phyloP scores from a whole-genome alignment of 345 rosid genomes.

The Excoecaria agallocha region DNA sequence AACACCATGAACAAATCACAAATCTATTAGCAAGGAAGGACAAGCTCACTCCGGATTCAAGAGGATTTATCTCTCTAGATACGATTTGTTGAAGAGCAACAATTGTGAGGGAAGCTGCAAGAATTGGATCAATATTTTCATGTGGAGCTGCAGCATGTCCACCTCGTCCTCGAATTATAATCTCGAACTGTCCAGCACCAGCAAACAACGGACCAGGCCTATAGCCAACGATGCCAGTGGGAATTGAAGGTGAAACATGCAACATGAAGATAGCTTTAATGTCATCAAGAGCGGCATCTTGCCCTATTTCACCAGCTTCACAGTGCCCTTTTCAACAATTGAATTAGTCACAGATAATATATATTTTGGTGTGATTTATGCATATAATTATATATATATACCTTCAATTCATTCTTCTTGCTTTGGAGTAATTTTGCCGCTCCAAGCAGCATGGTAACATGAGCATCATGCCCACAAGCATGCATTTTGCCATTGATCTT shows the following conservation, averaged over 20 bases:
- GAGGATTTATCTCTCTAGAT: conserved; percentile 67
- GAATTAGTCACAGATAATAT: too few relatives aligned
- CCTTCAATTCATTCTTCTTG: conserved; percentile 36
- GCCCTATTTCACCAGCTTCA: conserved; percentile 53
- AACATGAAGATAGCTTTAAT: conserved; percentile 51
- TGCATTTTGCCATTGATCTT: conserved; percentile 52
- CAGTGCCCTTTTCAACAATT: conserved; percentile 36
- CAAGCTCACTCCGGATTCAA: conserved; percentile 52
- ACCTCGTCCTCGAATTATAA: conserved; percentile 56
- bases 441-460: conserved; percentile 50
- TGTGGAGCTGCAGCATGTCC: conserved; percentile 63
- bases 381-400: conserved; percentile 11
- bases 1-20: not conserved
- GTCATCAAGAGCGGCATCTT: conserved; percentile 55
- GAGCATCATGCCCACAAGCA: conserved; percentile 61
- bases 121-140: conserved; percentile 55
- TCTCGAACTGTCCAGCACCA: conserved; percentile 52
- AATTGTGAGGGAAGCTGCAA: conserved; percentile 60
- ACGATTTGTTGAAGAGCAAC: conserved; percentile 69
- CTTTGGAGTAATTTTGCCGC: conserved; percentile 46
- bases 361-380: not conserved
- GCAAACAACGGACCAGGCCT: conserved; percentile 63
- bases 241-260: conserved; percentile 53
- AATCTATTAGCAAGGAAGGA: not conserved
- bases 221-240: conserved; percentile 50